Evolutionary conservation across 768 basidiomycete species (phyloP), one percentile per base, ranked within the genome.

Genomic region (Termitomyces sp.): DNA sequence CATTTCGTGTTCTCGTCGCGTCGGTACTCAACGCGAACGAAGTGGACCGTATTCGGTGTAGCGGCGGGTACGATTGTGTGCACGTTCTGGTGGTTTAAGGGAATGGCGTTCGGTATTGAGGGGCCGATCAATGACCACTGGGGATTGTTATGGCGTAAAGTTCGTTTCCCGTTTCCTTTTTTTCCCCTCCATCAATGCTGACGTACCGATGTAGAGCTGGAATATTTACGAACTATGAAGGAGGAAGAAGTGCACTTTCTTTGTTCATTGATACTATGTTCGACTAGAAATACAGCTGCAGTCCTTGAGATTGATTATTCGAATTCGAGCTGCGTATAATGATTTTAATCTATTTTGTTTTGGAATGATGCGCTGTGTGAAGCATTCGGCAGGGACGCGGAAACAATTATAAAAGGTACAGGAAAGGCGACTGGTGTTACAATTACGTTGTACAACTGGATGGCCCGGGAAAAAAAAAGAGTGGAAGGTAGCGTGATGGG

Each of bases 81-180:
- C n/a, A 83, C 81, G 54, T 99, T 97, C 78, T 96, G 90, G 92
- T 96, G 92, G 94, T 98, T 97, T 76, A 88, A 80, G 62, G 87
- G 83, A 22, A 72, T 96, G 31, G 91, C 94, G 3, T 94, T 92
- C 72, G 96, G 97, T 1, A 90, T 98, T 47, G 81, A 88, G n/a
- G 97, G 96, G 0, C 90, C 94, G 2, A 77, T 97, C 56, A 80
- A 78, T 57, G 83, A 94, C 0, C 83, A 93, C 65, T 82, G 81
- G 81, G 93, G 94, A 0, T 73, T 94, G 60, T 66, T 72, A 59
- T 97, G 94, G 94, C 81, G 94, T 42, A 76, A 80, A 73, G 82
- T 83, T 56, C 10, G 80, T 69, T 26, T 37, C 42, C 39, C 20
- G 10, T 51, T 55, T 31, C 34, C 42, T 20, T 29, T 44, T 41